A percentile compares a stretch with the other conserved stretches of the same genome.
Evolutionary conservation across 495 filamentous ascomycete genomes (phyloP).

Genomic region (Talaromyces nanjingensis): DNA sequence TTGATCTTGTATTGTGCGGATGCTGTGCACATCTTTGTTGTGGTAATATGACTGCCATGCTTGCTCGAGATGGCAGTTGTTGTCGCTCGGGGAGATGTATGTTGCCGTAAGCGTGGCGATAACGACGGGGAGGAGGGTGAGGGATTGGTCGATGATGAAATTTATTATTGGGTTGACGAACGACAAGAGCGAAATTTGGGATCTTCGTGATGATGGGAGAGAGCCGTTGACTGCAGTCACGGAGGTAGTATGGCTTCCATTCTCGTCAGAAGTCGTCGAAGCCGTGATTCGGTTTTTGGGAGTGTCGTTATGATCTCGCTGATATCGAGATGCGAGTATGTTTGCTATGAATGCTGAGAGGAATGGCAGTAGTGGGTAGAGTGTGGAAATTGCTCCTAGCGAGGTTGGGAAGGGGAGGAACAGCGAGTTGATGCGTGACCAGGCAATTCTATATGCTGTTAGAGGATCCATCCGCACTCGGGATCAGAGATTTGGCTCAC

Average conservation of each 20-base stretch:
- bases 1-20: conserved; percentile 55
- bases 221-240: not conserved
- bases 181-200: not conserved
- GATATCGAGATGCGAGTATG: conserved; percentile 6
- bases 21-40: conserved; percentile 37
- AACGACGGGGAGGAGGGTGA: conserved; percentile 42
- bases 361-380: conserved; percentile 16
- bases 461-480: not conserved
- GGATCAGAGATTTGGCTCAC: not conserved
- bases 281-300: conserved; percentile 2
- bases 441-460: conserved; percentile 18
- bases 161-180: conserved; percentile 3
- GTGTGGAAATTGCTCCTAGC: conserved; percentile 20
- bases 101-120: conserved; percentile 51
- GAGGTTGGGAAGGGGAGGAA: conserved; percentile 22
- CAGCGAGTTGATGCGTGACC: conserved; percentile 18
- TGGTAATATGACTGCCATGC: conserved; percentile 47
- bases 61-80: conserved; percentile 44
- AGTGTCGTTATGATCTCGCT: not conserved
- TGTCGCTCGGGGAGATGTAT: conserved; percentile 39
- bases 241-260: not conserved
- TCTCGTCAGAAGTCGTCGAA: not conserved
- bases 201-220: not conserved
- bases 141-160: conserved; percentile 20
- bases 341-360: conserved; percentile 9